phyloP scores from a whole-genome alignment of 2,329 filamentous ascomycete species.

The Aspergillus calidoustus region DNA sequence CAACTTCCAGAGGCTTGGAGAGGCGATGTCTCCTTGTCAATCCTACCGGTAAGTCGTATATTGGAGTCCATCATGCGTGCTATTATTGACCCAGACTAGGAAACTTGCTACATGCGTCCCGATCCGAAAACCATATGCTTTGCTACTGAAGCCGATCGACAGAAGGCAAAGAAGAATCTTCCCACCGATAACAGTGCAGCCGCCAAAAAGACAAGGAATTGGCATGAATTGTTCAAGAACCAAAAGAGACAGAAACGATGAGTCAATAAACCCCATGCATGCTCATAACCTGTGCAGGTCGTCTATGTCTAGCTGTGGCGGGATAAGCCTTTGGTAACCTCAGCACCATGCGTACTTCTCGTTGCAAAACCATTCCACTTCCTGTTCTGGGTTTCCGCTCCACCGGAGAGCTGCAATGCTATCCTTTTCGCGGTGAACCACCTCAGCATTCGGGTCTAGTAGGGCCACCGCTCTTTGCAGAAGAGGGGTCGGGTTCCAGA shows the following conservation, averaged over 20 bases:
- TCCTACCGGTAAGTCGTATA: constrained; percentile 35
- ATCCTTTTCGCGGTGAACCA: constrained; percentile 51
- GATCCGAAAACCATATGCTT: constrained; percentile 45
- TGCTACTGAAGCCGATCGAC: constrained; percentile 35
- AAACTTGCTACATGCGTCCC: constrained; percentile 38
- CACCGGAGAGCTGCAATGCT: constrained; percentile 54
- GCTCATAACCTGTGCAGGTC: background rate
- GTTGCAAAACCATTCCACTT: constrained; percentile 53
- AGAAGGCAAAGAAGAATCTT: constrained; percentile 33
- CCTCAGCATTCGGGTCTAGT: constrained; percentile 41
- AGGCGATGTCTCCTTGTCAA: constrained; percentile 37
- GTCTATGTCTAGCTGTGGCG: constrained; percentile 16
- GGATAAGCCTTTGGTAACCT: constrained; percentile 13
- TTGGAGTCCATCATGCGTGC: background rate
- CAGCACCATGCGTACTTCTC: constrained; percentile 57
- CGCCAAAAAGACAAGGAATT: constrained; percentile 45
- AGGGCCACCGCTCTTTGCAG: constrained; percentile 50
- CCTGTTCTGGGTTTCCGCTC: constrained; percentile 46
- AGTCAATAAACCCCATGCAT: constrained; percentile 16
- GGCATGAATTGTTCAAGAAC: constrained; percentile 50
- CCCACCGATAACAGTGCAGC: constrained; percentile 28
- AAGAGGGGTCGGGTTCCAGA: constrained; percentile 78
- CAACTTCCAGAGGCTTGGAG: constrained; percentile 50
- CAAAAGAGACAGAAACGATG: constrained; percentile 38
- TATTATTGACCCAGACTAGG: constrained; percentile 24